Evolutionary conservation across 768 basidiomycete species (phyloP), one percentile per base, ranked within the genome.

Genomic region (Mycena olivaceomarginata): DNA sequence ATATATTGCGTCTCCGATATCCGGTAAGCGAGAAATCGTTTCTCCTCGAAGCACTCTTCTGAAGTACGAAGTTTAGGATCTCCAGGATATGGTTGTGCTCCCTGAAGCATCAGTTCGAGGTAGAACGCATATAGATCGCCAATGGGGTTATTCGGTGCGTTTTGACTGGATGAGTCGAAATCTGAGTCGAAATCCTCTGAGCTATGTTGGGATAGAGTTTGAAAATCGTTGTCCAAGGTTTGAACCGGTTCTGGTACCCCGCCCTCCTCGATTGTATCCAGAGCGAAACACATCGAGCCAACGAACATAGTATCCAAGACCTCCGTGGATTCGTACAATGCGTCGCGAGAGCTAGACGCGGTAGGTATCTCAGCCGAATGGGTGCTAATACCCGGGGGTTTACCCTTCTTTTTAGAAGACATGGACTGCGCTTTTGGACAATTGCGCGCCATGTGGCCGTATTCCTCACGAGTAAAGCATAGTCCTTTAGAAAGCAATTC

Each of bases 401-500:
- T 75, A 2, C 59, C 74, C n/a, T n/a, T 51, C 63, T 39, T 37
- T 56, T 45, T 45, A 5, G 11, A 45, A 2, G 11, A 11, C 11
- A 45, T 45, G 13, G 10, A n/a, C 25, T 59, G 57, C 7, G 22
- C 22, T 31, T 59, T 59, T 15, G 57, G 25, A 31, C 57, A 59
- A 20, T 59, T 59, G 5, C 57, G 57, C 1, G 57, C 8, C 48
- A 67, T 4, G 12, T 67, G 66, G 1, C 66, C 66, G 6, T 31
- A 2, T n/a, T 67, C 66, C 4, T 25, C 48, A 37, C 66, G 53
- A 15, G 13, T 67, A 40, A 67, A 67, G 37, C 66, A 67, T 6
- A 67, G 16, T 12, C 66, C 66, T 15, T 67, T 67, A 2, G 66
- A 46, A 1, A 67, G 48, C 48, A 67, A 51, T 9, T 67, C 66